Evolutionary conservation across 352 stramenopile species (phyloP), one percentile per base, ranked within the genome.

Genomic region (Globisporangium barbulae): DNA sequence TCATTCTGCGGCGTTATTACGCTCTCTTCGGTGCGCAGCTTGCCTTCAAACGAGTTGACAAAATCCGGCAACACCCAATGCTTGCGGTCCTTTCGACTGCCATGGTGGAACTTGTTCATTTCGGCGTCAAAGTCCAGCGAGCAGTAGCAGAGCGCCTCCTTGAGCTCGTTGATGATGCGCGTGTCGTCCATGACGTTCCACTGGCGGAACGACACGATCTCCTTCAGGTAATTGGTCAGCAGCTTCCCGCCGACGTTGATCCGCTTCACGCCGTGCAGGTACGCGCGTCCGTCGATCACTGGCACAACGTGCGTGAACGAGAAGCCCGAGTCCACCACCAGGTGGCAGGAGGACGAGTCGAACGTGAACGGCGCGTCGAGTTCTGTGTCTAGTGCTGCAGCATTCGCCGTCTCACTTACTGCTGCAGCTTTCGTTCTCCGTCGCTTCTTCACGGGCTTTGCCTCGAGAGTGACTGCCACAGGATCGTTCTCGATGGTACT

Each of bases 211-310:
- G 90, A 98, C 9, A 98, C 83, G 52, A 97, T 84, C 76, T 99
- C 96, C 67, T 98, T 98, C 5, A 98, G 73, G 67, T 98, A 98
- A 75, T 99, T 98, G 2, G 96, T 98, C 60, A 99, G 75, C 55
- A 99, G 70, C 64, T 98, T 98, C 22, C 96, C 97, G 35, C 97
- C 96, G 22, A 99, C 85, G 70, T 98, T 95, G 45, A 99, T 75
- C 0, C 83, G 74, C 63, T 76, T 88, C 48, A 92, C 83, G 41
- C 73, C 79, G 0, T 71, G 63, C 17, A 68, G 67, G 53, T 68
- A 87, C 59, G 72, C 80, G 17, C 73, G 73, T 3, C 80, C 79
- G 47, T 93, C 65, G 60, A 97, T 79, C n/a, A 98, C 80, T 2
- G 96, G 95, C 12, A 98, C 78, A 56, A 99, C 76, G 57, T 98